phyloP scores from a whole-genome alignment of 495 filamentous ascomycete genomes.

The Mycothermus thermophilus region DNA sequence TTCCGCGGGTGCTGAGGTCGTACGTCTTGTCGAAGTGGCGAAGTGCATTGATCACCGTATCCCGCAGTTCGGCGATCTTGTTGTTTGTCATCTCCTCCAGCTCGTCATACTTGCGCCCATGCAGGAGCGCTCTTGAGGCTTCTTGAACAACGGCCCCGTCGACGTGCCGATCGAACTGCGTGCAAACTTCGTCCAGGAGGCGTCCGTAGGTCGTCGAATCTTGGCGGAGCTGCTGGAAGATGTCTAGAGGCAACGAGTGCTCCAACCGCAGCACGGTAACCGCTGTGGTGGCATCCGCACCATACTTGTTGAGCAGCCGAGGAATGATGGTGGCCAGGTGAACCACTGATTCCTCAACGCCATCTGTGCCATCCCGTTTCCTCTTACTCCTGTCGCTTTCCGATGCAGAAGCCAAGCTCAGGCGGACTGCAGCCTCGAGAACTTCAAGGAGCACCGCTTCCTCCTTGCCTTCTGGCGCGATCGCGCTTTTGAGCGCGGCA shows the following conservation, averaged over 20 bases:
- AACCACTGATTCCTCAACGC: constrained; percentile 59
- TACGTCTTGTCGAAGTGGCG: constrained; percentile 50
- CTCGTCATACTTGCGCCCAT: constrained; percentile 74
- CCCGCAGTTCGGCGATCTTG: constrained; percentile 74
- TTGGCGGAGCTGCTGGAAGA: constrained; percentile 81
- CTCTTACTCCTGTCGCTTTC: constrained; percentile 53
- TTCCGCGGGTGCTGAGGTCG: constrained; percentile 48
- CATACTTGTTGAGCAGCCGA: constrained; percentile 78
- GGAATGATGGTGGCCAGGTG: constrained; percentile 68
- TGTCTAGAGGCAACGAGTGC: constrained; percentile 69
- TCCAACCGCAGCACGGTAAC: constrained; percentile 77
- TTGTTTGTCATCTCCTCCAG: constrained; percentile 69
- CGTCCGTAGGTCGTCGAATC: constrained; percentile 67
- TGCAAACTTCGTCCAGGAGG: constrained; percentile 81
- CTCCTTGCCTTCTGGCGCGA: constrained; percentile 62
- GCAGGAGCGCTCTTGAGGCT: constrained; percentile 66
- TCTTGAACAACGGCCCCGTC: constrained; percentile 75
- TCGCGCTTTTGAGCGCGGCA: constrained; percentile 45
- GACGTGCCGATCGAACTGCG: constrained; percentile 82
- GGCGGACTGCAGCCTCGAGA: constrained; percentile 62
- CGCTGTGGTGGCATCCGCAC: constrained; percentile 72
- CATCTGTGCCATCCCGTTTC: constrained; percentile 45
- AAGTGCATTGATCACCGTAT: constrained; percentile 60
- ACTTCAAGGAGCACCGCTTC: constrained; percentile 78
- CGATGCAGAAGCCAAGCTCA: constrained; percentile 43